Conservation (phyloP, 2,329 filamentous ascomycete genomes). For the Apiospora koreana region DNA sequence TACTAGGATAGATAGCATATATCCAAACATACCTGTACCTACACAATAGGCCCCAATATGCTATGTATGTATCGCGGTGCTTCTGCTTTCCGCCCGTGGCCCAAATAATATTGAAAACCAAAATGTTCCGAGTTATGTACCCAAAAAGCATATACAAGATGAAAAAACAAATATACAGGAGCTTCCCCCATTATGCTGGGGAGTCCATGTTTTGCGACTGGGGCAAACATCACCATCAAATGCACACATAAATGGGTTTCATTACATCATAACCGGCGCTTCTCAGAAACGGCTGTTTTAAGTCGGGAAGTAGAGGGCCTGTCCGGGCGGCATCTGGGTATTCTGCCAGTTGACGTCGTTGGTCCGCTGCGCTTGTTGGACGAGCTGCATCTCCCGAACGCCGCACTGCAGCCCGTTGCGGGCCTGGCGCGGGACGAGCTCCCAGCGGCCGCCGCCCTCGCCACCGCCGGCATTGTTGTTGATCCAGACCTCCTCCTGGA, state of each 20-base stretch:
- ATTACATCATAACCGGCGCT: neutral
- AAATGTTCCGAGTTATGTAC: no score
- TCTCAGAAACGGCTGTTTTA: slow-evolving; percentile 3
- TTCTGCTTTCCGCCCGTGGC: no score
- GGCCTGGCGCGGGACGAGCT: slow-evolving; percentile 44
- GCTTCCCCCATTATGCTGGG: neutral
- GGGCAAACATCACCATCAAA: neutral
- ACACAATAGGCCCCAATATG: neutral
- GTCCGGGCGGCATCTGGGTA: slow-evolving; percentile 34
- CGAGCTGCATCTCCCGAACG: slow-evolving; percentile 48
- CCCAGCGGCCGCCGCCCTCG: slow-evolving; percentile 40
- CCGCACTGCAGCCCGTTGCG: slow-evolving; percentile 58
- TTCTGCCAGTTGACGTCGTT: slow-evolving; percentile 38
- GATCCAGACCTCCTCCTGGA: slow-evolving; percentile 55
- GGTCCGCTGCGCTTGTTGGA: slow-evolving; percentile 29
- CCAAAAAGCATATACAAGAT: no score
- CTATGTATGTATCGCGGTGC: neutral
- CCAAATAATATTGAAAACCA: no score
- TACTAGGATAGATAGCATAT: neutral
- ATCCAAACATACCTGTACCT: neutral
- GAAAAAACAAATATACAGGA: neutral
- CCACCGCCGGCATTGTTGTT: slow-evolving; percentile 24
- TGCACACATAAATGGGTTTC: neutral
- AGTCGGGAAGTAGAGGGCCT: slow-evolving; percentile 34
- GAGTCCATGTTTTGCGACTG: neutral